These are phyloP conservation scores for Colletotrichum eleusines DNA, from an alignment of 2,329 filamentous ascomycete genomes.

Conservation along the genomic window DNA sequence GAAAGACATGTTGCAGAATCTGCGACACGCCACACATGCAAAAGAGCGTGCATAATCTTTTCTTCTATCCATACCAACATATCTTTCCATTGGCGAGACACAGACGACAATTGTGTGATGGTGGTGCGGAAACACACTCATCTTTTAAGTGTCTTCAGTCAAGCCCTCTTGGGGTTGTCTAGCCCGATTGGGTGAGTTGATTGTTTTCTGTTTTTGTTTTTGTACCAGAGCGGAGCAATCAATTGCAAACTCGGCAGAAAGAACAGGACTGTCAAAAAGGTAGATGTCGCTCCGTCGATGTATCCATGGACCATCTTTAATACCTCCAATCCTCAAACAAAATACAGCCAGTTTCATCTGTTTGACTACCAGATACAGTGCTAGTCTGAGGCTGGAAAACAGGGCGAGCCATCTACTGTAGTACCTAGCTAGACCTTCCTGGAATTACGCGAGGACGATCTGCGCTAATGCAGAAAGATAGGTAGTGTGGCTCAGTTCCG, in stretches of 20 bases:
- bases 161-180: conserved; percentile 21
- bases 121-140: neutral
- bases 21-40: conserved; percentile 37
- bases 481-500: conserved; percentile 37
- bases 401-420: conserved; percentile 16
- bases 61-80: conserved; percentile 13
- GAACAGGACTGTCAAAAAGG: neutral
- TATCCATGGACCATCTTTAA: no score
- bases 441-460: conserved; percentile 35
- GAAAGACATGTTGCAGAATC: conserved; percentile 40
- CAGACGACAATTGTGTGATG: neutral
- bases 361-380: conserved; percentile 1
- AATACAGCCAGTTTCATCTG: conserved; percentile 25
- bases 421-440: conserved; percentile 29
- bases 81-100: conserved; percentile 12
- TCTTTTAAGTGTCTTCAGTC: conserved; percentile 7
- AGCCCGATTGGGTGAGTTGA: conserved; percentile 8
- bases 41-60: conserved; percentile 31
- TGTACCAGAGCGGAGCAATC: neutral
- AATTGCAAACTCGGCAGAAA: neutral
- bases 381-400: conserved; percentile 32
- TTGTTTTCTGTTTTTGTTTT: no score
- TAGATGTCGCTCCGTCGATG: neutral
- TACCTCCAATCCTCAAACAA: neutral
- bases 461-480: conserved; percentile 38